Evolutionary conservation across 768 basidiomycete genomes (phyloP), one percentile per base, ranked within the genome.

Genomic region (Psilocybe azurescens): DNA sequence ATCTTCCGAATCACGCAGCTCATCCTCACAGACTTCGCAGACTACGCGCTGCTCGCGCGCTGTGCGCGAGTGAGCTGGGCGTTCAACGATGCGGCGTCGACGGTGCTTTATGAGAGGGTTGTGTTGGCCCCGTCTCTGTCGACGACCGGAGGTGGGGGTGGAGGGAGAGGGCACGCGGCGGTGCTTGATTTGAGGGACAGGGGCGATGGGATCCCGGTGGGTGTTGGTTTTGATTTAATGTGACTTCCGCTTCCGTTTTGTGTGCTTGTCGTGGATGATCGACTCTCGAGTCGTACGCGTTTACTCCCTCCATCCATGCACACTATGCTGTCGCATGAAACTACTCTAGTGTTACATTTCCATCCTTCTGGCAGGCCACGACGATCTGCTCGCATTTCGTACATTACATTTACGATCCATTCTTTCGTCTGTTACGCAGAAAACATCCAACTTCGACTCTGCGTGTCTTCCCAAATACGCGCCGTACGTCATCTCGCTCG

Each of bases 11-110:
- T 36, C 7, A 36, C 11, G 33, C 7, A 36, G 33, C 6, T 36
- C 33, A 7, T 11, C 11, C 11, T 36, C 33, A 11, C 33, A 11
- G 51, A 54, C 18, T 13, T 10, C 41, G 2, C 24, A 24, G 41
- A 44, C 14, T 44, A 44, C 14, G 14, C 8, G 1, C 60, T 76
- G 0, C 74, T 88, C 18, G 77, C 64, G 58, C 65, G 62, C 8
- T 85, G 79, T 65, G 71, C 82, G 39, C 69, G 85, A 13, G 83
- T 84, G 14, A 81, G 79, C 64, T 73, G 72, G 57, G 74, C 77
- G n/a, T 82, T 85, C 69, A 79, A 79, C 64, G 64, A 66, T 38
- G 79, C 75, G 8, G 79, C 84, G 7, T 78, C 83, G 13, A 74
- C 69, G 24, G 55, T 84, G 18, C 77, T 88, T 0, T 87, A 87